Evolutionary conservation across 345 rosid species (phyloP).

Genomic region (Melastoma malabathricum): DNA sequence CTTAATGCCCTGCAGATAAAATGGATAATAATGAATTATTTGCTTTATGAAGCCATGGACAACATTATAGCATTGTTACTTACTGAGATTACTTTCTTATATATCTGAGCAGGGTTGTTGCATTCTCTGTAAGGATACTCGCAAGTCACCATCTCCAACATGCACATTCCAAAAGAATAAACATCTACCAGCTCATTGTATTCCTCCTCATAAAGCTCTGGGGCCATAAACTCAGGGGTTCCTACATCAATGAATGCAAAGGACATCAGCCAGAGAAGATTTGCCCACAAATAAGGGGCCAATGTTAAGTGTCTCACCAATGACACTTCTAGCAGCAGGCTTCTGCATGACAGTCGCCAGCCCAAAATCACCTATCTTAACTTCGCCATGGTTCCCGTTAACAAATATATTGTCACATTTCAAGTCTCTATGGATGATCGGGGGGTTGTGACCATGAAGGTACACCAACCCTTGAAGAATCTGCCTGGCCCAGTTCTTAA

Average conservation of each 20-base stretch:
- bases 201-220: constrained; percentile 67
- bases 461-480: constrained; percentile 42
- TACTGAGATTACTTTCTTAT: constrained; percentile 51
- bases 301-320: constrained; percentile 23
- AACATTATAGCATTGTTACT: constrained; percentile 7
- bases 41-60: too few relatives aligned
- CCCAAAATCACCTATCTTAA: constrained; percentile 66
- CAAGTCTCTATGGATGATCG: constrained; percentile 48
- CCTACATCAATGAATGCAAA: constrained; percentile 14
- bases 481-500: constrained; percentile 53
- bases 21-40: background rate
- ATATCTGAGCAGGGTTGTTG: constrained; percentile 57
- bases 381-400: constrained; percentile 54
- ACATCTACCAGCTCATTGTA: constrained; percentile 58
- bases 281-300: background rate
- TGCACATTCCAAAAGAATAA: constrained; percentile 66
- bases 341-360: constrained; percentile 56
- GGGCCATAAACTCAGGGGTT: constrained; percentile 75
- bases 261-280: background rate
- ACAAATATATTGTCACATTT: constrained; percentile 62
- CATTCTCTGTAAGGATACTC: constrained; percentile 65
- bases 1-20: constrained; percentile 39
- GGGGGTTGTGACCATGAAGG: constrained; percentile 45
- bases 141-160: constrained; percentile 59
- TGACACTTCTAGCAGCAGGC: constrained; percentile 51